Evolutionary conservation across 768 basidiomycete genomes (phyloP), one percentile per base, ranked within the genome.

Genomic region (Aureoboletus auriporus): DNA sequence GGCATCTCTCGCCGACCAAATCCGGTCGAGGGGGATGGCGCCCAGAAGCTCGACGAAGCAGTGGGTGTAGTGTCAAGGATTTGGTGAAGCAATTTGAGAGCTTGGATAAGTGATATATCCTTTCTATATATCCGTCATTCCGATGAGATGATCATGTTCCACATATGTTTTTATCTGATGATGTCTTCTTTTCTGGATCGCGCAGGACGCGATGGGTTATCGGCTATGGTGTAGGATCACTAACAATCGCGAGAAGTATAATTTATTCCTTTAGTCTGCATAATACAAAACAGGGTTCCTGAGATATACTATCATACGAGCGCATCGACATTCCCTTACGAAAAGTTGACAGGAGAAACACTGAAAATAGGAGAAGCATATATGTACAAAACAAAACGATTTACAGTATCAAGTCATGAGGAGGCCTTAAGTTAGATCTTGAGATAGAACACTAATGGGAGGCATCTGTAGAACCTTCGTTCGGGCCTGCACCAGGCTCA

Each of bases 41-140:
- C 39, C 70, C 69, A 27, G 10, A 44, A 9, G 20, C 42, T n/a
- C 69, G 86, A 49, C 71, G 82, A 58, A 81, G 78, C 50, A 86
- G 87, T 57, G 79, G 77, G 12, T 74, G 76, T 43, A 88, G 85
- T 56, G 88, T 90, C 49, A 86, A 77, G 65, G 86, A 89, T 44
- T 62, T 90, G 46, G 79, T 89, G 44, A 73, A 67, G 61, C 75
- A 71, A 28, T 90, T 82, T 57, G 86, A 89, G 65, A 64, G 40
- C 5, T 52, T 57, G 55, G 60, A 61, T 7, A 13, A 26, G 9
- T 56, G 53, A 62, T 8, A 26, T 26, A 35, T 48, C 20, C 8
- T 26, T 39, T 48, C n/a, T 34, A n/a, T 51, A 11, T 42, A 34
- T 40, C 39, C 23, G 36, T 34, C 40, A 26, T 42, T 31, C 35